Evolutionary conservation across 495 filamentous ascomycete genomes (phyloP).

Genomic region (Penicillium lagena): DNA sequence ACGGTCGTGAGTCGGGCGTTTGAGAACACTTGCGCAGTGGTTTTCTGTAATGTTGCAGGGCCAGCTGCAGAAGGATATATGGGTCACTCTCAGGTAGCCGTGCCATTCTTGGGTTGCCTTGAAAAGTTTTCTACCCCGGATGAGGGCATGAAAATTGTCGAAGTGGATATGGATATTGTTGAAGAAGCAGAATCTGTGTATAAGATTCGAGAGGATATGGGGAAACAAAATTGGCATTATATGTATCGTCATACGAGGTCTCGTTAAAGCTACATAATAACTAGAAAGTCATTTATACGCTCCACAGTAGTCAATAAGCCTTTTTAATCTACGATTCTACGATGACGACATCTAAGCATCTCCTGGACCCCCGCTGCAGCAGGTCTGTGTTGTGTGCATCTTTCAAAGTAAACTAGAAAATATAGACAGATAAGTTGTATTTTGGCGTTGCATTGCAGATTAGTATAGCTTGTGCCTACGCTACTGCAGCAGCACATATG

Average conservation of each 20-base stretch:
- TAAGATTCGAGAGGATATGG: conserved; percentile 60
- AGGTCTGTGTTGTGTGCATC: too few species aligned
- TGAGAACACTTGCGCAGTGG: conserved; percentile 64
- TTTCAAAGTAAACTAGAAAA: too few species aligned
- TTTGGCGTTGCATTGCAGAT: too few species aligned
- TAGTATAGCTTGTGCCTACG: too few species aligned
- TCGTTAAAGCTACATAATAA: too few species aligned
- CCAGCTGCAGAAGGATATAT: conserved; percentile 44
- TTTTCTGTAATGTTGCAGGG: conserved; percentile 64
- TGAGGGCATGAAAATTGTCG: conserved; percentile 64
- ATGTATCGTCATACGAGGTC: conserved; percentile 32
- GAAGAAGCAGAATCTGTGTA: conserved; percentile 64
- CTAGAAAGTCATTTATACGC: too few species aligned
- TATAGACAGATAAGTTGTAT: too few species aligned
- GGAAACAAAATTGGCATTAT: conserved; percentile 64
- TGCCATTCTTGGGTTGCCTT: conserved; percentile 58
- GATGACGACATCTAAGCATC: too few species aligned
- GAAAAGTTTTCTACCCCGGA: conserved; percentile 42
- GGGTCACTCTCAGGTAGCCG: conserved; percentile 57
- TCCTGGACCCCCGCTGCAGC: too few species aligned
- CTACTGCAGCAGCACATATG: too few species aligned
- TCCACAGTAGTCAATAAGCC: too few species aligned
- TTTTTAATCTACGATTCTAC: too few species aligned
- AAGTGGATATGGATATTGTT: conserved; percentile 61
- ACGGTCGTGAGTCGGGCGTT: conserved; percentile 55